Conservation (phyloP, 2,329 filamentous ascomycete species). For the Ophioceras dolichostomum region DNA sequence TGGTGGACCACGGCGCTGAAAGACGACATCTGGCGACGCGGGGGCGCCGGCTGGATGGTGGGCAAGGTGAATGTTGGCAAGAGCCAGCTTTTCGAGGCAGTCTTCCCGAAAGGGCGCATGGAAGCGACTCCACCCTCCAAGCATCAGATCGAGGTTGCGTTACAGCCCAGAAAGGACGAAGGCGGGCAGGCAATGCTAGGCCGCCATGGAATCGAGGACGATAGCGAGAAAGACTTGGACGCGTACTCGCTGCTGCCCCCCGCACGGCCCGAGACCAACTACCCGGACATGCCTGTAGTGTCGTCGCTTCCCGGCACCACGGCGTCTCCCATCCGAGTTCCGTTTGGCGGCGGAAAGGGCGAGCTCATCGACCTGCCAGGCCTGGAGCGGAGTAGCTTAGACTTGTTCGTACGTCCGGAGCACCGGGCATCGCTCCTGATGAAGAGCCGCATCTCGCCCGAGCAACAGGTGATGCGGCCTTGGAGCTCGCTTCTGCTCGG, state of each 20-base stretch:
- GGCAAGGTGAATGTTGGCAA: conserved; percentile 99
- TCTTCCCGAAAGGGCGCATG: conserved; percentile 68
- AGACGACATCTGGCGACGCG: conserved; percentile 71
- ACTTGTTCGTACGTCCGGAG: conserved; percentile 55
- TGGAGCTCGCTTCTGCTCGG: conserved; percentile 74
- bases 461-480: conserved; percentile 60
- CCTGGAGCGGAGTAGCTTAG: conserved; percentile 61
- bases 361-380: conserved; percentile 92
- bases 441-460: conserved; percentile 60
- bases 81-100: conserved; percentile 75
- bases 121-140: conserved; percentile 10
- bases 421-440: conserved; percentile 62
- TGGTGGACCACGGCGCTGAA: conserved; percentile 91
- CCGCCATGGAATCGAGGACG: conserved; percentile 4
- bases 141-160: conserved; percentile 5
- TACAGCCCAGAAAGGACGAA: background rate
- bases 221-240: conserved; percentile 17
- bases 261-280: conserved; percentile 57
- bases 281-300: conserved; percentile 74
- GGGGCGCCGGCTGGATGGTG: conserved; percentile 87
- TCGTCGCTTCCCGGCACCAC: conserved; percentile 86
- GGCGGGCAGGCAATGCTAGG: conserved; percentile 2
- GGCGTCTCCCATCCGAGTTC: conserved; percentile 84
- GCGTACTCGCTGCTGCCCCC: conserved; percentile 59
- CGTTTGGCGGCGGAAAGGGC: conserved; percentile 74